phyloP scores from a whole-genome alignment of 306 rosid genomes.

The Quercus wislizeni region DNA sequence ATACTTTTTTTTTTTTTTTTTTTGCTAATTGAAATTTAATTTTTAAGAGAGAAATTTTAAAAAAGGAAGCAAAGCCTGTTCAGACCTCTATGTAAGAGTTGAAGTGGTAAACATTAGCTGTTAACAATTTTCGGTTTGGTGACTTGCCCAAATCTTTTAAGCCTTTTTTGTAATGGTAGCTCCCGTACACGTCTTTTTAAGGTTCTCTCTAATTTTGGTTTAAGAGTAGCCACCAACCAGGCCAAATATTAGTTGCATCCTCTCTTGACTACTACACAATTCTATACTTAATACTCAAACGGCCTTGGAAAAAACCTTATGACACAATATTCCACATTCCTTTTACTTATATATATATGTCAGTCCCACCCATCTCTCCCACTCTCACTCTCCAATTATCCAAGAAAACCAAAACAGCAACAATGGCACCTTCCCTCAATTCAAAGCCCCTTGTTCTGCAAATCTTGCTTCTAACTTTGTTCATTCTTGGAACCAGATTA shows the following conservation, averaged over 20 bases:
- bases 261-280: conserved; percentile 56
- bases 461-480: conserved; percentile 28
- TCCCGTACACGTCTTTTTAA: neutral
- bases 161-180: neutral
- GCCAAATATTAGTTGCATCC: conserved; percentile 74
- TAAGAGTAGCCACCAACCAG: conserved; percentile 65
- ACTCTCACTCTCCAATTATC: conserved; percentile 27
- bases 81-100: neutral
- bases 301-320: conserved; percentile 11
- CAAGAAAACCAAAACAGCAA: conserved; percentile 16
- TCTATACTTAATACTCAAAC: conserved; percentile 33
- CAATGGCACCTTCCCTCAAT: conserved; percentile 42
- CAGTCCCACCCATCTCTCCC: conserved; percentile 47
- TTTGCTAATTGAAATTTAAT: neutral
- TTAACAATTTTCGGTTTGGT: conserved; percentile 49
- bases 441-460: conserved; percentile 23
- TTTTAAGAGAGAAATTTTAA: neutral
- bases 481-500: conserved; percentile 28
- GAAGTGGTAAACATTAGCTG: conserved; percentile 25
- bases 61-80: neutral
- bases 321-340: neutral
- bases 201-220: conserved; percentile 22
- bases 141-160: conserved; percentile 14
- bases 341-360: conserved; percentile 28
- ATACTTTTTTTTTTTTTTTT: too few relatives aligned